Conservation (phyloP, 805 yeast species). For the Metschnikowia vanudenii region DNA sequence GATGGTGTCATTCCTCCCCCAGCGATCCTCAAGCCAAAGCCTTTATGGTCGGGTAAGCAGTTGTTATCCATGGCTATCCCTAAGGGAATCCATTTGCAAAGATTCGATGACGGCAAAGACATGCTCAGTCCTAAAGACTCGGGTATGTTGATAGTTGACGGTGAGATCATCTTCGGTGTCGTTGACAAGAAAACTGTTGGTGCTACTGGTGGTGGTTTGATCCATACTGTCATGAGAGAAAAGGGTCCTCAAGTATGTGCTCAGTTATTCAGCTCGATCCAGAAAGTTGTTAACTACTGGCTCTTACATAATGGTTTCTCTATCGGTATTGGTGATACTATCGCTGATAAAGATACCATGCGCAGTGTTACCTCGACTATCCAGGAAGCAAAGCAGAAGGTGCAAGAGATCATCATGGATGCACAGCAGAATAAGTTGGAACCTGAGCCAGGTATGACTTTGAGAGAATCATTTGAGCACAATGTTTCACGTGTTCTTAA, state of each 20-base stretch:
- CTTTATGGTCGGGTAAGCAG: slow-evolving; percentile 98
- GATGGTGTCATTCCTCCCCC: slow-evolving; percentile 98
- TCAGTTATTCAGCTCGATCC: slow-evolving; percentile 84
- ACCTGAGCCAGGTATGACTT: slow-evolving; percentile 99
- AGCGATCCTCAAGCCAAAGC: slow-evolving; percentile 89
- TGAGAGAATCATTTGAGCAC: slow-evolving; percentile 97
- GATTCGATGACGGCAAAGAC: slow-evolving; percentile 89
- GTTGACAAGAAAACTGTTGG: slow-evolving; percentile 98
- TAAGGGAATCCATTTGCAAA: slow-evolving; percentile 88
- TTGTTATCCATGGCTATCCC: slow-evolving; percentile 90
- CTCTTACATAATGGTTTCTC: slow-evolving; percentile 94
- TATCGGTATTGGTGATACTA: slow-evolving; percentile 99
- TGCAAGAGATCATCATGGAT: slow-evolving; percentile 86
- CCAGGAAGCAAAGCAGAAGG: slow-evolving; percentile 88
- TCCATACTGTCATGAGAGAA: slow-evolving; percentile 96
- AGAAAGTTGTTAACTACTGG: slow-evolving; percentile 96
- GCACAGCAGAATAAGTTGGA: slow-evolving; percentile 87
- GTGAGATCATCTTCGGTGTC: slow-evolving; percentile 96
- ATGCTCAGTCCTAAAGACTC: slow-evolving; percentile 83
- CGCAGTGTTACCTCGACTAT: slow-evolving; percentile 89
- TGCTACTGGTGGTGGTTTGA: slow-evolving; percentile 96
- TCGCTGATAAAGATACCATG: slow-evolving; percentile 97
- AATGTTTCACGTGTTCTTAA: slow-evolving; percentile 92
- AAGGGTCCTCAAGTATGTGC: slow-evolving; percentile 93
- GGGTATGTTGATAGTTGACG: slow-evolving; percentile 94